Conservation (phyloP, 805 yeast species). For the Scheffersomyces coipomensis region DNA sequence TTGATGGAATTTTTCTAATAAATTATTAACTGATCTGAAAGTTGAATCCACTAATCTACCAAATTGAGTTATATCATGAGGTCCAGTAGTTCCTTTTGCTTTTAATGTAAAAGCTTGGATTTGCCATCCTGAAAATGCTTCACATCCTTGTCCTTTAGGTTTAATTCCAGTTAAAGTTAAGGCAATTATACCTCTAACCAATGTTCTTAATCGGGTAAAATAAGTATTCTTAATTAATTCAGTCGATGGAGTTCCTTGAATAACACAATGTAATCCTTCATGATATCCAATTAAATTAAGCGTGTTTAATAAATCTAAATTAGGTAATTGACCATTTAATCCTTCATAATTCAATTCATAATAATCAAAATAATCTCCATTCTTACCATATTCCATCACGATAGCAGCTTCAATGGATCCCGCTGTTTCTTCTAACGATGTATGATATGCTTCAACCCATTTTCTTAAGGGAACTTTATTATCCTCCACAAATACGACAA, state of each 20-base stretch:
- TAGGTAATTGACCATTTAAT: conserved; percentile 92
- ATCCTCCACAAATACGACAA: conserved; percentile 78
- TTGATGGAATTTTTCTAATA: conserved; percentile 94
- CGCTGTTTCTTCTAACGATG: conserved; percentile 79
- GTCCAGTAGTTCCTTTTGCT: conserved; percentile 61
- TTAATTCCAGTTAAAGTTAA: conserved; percentile 71
- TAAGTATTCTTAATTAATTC: conserved; percentile 49
- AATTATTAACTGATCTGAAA: conserved; percentile 84
- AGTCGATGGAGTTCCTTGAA: conserved; percentile 57
- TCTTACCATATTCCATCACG: conserved; percentile 73
- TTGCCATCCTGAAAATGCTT: conserved; percentile 94
- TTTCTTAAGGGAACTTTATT: conserved; percentile 65
- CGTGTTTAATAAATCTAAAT: conserved; percentile 82
- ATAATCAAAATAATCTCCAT: conserved; percentile 66
- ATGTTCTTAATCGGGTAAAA: conserved; percentile 53
- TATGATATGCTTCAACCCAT: conserved; percentile 95
- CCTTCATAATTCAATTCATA: conserved; percentile 82
- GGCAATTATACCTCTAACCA: conserved; percentile 64
- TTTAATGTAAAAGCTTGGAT: conserved; percentile 83
- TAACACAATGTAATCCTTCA: conserved; percentile 68
- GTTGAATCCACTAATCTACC: conserved; percentile 89
- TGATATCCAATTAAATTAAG: conserved; percentile 72
- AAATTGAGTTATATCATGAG: conserved; percentile 80
- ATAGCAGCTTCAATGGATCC: conserved; percentile 93
- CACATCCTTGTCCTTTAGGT: conserved; percentile 66